Base-by-base conservation (phyloP, 1,284 basidiomycete genomes). In the Ustilago crameri region DNA sequence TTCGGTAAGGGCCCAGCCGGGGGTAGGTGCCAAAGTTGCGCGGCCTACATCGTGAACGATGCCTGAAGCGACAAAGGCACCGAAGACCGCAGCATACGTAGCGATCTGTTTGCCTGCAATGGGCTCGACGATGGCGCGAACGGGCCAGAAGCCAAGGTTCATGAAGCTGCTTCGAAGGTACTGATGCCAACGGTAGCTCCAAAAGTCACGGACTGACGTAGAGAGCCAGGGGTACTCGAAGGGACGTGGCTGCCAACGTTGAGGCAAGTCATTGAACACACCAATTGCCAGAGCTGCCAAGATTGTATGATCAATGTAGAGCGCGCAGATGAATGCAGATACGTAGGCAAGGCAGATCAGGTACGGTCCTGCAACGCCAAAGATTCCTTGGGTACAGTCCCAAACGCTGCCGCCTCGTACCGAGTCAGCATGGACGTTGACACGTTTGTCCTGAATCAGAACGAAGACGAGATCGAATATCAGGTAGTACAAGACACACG, bases 111-210 rank as follows among this genome's bases (percentile, higher is more conserved):
- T 32, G 14, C 65, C 57, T 2, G 54, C 37, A 5, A 60, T n/a
- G 7, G 47, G 48, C 14, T 17, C 20, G 3, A 64, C 27, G 0
- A 50, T 20, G 27, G 17, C 27, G 0, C 50, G 37, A 14, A 68
- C 47, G 0, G 70, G 70, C 49, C 51, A 53, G 51, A 57, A 68
- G 2, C 52, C 70, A 0, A 53, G 38, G 5, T 53, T 58, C 43
- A 68, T 51, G 17, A 73, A 73, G 3, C 55, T 47, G n/a, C 37
- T 10, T 5, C 70, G 56, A 12, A 75, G 61, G 18, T 49, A 44
- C 35, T 70, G 63, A 24, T 75, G 72, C 68, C 72, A 75, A 2
- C 68, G 51, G n/a, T 51, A 35, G 5, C 45, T 27, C 72, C 72
- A 75, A 17, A 75, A 49, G 0, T 67, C 45, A 0, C 32, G 17